These are phyloP conservation scores for Trichoderma sp. DNA, from an alignment of 2,329 filamentous ascomycete genomes.

Conservation along the genomic window DNA sequence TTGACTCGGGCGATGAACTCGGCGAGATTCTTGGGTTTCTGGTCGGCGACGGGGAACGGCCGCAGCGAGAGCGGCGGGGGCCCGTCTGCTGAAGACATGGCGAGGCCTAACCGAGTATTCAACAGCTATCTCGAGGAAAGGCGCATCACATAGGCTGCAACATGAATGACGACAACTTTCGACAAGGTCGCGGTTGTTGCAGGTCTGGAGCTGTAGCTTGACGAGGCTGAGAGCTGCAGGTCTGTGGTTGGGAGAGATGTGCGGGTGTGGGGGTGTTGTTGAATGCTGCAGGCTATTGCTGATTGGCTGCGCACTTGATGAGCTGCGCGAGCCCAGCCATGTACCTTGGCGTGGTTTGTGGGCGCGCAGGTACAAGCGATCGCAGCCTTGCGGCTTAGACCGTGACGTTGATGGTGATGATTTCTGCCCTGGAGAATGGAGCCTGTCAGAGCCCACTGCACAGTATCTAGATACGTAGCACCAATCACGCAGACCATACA, in stretches of 20 bases:
- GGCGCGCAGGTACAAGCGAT: background rate
- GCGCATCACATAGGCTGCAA: background rate
- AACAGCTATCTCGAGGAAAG: background rate
- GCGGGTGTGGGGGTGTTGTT: background rate
- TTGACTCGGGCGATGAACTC: conserved; percentile 81
- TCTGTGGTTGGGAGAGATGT: background rate
- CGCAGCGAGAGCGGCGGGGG: conserved; percentile 45
- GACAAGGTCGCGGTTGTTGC: background rate
- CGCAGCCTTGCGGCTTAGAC: conserved; percentile 2
- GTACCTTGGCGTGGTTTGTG: background rate
- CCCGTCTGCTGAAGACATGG: conserved; percentile 40
- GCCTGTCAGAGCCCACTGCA: background rate
- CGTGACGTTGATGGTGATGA: background rate
- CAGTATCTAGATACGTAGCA: background rate
- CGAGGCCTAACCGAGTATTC: background rate
- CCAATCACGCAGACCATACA: background rate
- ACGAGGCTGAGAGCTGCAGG: conserved; percentile 21
- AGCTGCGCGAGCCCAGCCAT: background rate
- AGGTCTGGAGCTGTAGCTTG: conserved; percentile 8
- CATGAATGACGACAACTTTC: background rate
- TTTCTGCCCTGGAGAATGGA: background rate
- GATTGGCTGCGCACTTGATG: background rate
- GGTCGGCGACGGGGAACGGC: conserved; percentile 55
- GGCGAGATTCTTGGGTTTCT: conserved; percentile 63
- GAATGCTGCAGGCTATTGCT: conserved; percentile 2